Base-by-base conservation (phyloP, 768 basidiomycete species). In the Chalciporus chontae region DNA sequence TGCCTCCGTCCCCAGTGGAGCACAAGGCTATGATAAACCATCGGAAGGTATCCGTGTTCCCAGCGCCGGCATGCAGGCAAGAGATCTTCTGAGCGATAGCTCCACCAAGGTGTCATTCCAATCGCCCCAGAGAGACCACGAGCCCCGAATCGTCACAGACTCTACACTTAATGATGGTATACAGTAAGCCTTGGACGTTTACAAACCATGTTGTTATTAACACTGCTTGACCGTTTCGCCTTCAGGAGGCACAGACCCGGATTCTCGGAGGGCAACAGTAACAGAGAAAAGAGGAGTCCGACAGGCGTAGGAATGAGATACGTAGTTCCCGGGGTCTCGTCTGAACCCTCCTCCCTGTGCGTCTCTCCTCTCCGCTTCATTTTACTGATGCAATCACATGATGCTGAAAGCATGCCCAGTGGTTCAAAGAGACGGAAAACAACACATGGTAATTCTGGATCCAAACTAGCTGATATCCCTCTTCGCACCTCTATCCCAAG, bases 231-330 rank as follows among this genome's bases (percentile, higher is more conserved):
- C 21, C 36, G 19, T 19, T 31, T 17, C 3, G 41, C 26, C 29
- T n/a, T 34, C 32, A 10, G 26, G 45, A 65, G 60, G 40, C 15
- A n/a, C 36, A 51, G 48, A 29, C 50, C 53, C 27, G 43, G 19
- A 43, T 34, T 40, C 8, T 14, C 27, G 10, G 40, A 46, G 27
- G n/a, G 17, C 27, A n/a, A 41, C 24, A 11, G 13, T 21, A 18
- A 10, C 9, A 29, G 29, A 14, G n/a, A 21, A 14, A 34, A 51
- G 13, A 27, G 34, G 17, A 36, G 14, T 5, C n/a, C 8, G 34
- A 52, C 4, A 9, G 27, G 17, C 32, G 15, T 23, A 17, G 40
- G 11, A 26, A 10, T 4, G 17, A 31, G 18, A n/a, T 7, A 26
- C 31, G n/a, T 34, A 8, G 40, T n/a, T n/a, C 8, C 45, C 21